Conservation (phyloP, 441 rosid genomes). For the Cnidoscolus chayamansa region DNA sequence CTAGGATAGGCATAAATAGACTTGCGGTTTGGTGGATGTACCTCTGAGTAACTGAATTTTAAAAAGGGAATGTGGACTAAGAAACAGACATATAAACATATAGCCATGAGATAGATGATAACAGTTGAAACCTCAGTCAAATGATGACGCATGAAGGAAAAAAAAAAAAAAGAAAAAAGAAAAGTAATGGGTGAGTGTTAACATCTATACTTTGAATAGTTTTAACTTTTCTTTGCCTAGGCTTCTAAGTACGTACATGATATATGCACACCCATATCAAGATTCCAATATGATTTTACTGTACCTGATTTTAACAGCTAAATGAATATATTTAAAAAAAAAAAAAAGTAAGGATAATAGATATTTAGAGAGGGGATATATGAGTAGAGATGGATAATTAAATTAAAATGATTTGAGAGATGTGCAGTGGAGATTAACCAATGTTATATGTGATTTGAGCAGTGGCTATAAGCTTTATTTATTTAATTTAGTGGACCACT, state of each 20-base stretch:
- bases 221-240: too few species aligned
- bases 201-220: too few species aligned
- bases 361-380: too few species aligned
- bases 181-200: not conserved
- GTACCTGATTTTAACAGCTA: too few species aligned
- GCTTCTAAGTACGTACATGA: too few species aligned
- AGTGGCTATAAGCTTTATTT: not conserved
- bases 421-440: conserved; percentile 5
- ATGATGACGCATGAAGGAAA: conserved; percentile 13
- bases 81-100: not conserved
- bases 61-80: conserved; percentile 4
- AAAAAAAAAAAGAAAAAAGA: too few species aligned
- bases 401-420: conserved; percentile 2
- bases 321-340: too few species aligned
- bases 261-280: too few species aligned
- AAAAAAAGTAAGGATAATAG: too few species aligned
- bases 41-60: not conserved
- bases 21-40: not conserved
- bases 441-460: conserved; percentile 7
- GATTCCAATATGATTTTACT: too few species aligned
- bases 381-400: not conserved
- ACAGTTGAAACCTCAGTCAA: conserved; percentile 4
- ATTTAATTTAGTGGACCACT: conserved; percentile 18
- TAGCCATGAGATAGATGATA: not conserved
- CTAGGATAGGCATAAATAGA: too few species aligned